These are phyloP conservation scores for Pisolithus orientalis DNA, from an alignment of 768 basidiomycete genomes.

Conservation along the genomic window DNA sequence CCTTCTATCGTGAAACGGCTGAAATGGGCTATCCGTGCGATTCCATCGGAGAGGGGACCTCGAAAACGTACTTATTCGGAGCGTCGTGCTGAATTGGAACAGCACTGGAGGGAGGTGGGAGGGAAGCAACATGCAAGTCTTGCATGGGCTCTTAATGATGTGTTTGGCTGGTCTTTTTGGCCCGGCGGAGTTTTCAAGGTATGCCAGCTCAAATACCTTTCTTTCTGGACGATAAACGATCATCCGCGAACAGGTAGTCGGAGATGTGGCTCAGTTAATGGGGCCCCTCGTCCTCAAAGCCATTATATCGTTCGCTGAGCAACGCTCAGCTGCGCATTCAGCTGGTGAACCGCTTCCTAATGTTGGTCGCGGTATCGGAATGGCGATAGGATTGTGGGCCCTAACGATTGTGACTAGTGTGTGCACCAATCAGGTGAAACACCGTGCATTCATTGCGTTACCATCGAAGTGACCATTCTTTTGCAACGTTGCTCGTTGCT, in stretches of 20 bases:
- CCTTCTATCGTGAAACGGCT: slow-evolving; percentile 35
- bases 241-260: slow-evolving; percentile 38
- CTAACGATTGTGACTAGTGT: slow-evolving; percentile 48
- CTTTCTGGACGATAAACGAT: not conserved
- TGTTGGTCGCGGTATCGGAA: slow-evolving; percentile 52
- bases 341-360: slow-evolving; percentile 29
- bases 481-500: not conserved
- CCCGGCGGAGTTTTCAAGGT: slow-evolving; percentile 55
- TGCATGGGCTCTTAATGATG: slow-evolving; percentile 55
- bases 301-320: slow-evolving; percentile 57
- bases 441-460: not conserved
- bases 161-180: slow-evolving; percentile 57
- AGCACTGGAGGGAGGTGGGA: slow-evolving; percentile 38
- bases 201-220: not conserved
- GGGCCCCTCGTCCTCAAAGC: slow-evolving; percentile 55
- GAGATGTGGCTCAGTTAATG: slow-evolving; percentile 57
- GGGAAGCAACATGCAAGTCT: slow-evolving; percentile 47
- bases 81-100: slow-evolving; percentile 28
- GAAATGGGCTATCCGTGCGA: slow-evolving; percentile 32
- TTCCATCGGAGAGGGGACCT: slow-evolving; percentile 2
- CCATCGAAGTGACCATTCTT: not conserved
- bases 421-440: slow-evolving; percentile 51
- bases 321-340: slow-evolving; percentile 34
- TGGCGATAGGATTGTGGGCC: slow-evolving; percentile 50
- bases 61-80: slow-evolving; percentile 15